These are phyloP conservation scores for Globisporangium iwayamae DNA, from an alignment of 352 stramenopile genomes.

Conservation along the genomic window DNA sequence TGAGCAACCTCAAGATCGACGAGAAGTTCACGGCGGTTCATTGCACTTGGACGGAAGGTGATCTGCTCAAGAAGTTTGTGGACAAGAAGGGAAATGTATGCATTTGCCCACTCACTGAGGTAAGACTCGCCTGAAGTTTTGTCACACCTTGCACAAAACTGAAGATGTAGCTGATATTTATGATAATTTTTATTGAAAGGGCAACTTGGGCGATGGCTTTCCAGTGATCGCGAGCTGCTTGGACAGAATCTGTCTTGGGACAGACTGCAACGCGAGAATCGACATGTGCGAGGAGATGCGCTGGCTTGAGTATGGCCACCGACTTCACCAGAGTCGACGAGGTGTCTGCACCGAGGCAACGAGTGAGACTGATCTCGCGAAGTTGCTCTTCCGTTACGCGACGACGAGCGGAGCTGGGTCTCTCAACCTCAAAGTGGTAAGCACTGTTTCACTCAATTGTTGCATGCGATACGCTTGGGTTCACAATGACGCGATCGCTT, in stretches of 20 bases:
- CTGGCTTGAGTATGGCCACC: constrained; percentile 74
- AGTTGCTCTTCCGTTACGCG: constrained; percentile 63
- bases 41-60: constrained; percentile 65
- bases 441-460: not conserved
- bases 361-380: constrained; percentile 50
- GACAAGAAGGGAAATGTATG: constrained; percentile 64
- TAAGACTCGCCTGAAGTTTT: constrained; percentile 3
- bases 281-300: constrained; percentile 86
- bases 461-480: not conserved
- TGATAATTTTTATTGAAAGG: constrained; percentile 18
- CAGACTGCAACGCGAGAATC: constrained; percentile 75
- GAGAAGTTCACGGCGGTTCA: constrained; percentile 77
- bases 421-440: constrained; percentile 66
- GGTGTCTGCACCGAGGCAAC: constrained; percentile 60
- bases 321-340: constrained; percentile 56
- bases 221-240: constrained; percentile 63
- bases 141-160: not conserved
- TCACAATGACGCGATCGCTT: not conserved
- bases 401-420: constrained; percentile 63
- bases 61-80: constrained; percentile 54
- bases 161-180: not conserved
- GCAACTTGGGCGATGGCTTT: constrained; percentile 70
- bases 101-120: constrained; percentile 72
- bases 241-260: constrained; percentile 64
- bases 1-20: constrained; percentile 65